These are phyloP conservation scores for Daldinia decipiens DNA, from an alignment of 495 filamentous ascomycete genomes.

Conservation along the genomic window DNA sequence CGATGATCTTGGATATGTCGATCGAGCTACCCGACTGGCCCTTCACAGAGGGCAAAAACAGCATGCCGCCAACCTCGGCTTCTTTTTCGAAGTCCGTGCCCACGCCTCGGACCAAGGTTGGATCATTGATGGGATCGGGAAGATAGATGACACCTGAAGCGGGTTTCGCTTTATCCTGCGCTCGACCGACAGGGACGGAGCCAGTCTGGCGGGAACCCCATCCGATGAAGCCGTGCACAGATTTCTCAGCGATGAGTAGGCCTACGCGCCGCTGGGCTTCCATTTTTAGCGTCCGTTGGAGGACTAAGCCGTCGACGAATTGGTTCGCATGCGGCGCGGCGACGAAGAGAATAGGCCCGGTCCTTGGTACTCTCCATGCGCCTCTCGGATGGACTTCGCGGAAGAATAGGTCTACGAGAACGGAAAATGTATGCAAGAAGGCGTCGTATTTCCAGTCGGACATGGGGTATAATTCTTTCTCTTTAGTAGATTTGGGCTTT, in stretches of 20 bases:
- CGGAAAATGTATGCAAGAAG: slow-evolving; percentile 82
- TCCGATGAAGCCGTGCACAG: slow-evolving; percentile 90
- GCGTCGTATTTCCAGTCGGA: slow-evolving; percentile 82
- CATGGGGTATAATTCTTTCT: slow-evolving; percentile 72
- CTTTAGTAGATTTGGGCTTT: slow-evolving; percentile 32
- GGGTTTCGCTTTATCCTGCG: slow-evolving; percentile 86
- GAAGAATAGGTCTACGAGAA: slow-evolving; percentile 95
- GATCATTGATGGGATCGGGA: slow-evolving; percentile 85
- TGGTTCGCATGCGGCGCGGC: slow-evolving; percentile 99
- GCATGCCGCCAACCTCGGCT: slow-evolving; percentile 79
- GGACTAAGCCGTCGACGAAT: slow-evolving; percentile 95
- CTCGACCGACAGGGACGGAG: slow-evolving; percentile 86
- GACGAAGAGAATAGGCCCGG: slow-evolving; percentile 92
- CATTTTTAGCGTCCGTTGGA: slow-evolving; percentile 86
- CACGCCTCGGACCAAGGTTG: slow-evolving; percentile 82
- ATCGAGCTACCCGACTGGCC: slow-evolving; percentile 76
- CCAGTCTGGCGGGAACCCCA: slow-evolving; percentile 80
- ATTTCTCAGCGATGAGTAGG: slow-evolving; percentile 94
- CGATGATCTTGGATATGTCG: slow-evolving; percentile 80
- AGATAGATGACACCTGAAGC: slow-evolving; percentile 86
- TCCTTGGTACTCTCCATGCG: slow-evolving; percentile 88
- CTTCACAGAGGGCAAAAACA: slow-evolving; percentile 86
- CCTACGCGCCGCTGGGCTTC: slow-evolving; percentile 89
- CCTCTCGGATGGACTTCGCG: slow-evolving; percentile 95
- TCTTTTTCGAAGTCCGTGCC: slow-evolving; percentile 85